Conservation (phyloP, 306 rosid genomes). For the Trifolium fragiferum region DNA sequence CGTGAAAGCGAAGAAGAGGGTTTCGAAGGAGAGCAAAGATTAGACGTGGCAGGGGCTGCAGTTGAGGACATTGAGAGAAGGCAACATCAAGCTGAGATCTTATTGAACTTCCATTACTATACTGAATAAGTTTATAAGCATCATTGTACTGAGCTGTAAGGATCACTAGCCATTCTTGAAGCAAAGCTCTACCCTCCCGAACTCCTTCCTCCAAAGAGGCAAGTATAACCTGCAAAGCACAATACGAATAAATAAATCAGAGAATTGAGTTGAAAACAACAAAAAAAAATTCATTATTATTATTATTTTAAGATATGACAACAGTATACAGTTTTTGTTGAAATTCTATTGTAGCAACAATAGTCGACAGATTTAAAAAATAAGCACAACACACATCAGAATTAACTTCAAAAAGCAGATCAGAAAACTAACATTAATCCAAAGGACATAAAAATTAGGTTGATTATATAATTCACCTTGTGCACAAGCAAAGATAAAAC, state of each 20-base stretch:
- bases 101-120: slow-evolving; percentile 65
- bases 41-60: slow-evolving; percentile 84
- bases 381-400: slow-evolving; percentile 9
- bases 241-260: slow-evolving; percentile 13
- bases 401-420: slow-evolving; percentile 15
- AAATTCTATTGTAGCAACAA: slow-evolving; percentile 23
- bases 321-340: background rate
- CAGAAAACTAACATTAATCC: slow-evolving; percentile 1
- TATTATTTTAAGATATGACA: background rate
- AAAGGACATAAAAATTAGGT: slow-evolving; percentile 31
- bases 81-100: slow-evolving; percentile 80
- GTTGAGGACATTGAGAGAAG: slow-evolving; percentile 90
- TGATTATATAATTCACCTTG: slow-evolving; percentile 63
- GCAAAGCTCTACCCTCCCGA: slow-evolving; percentile 92
- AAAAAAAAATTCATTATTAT: slow-evolving; percentile 25
- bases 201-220: slow-evolving; percentile 97
- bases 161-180: slow-evolving; percentile 98
- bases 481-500: slow-evolving; percentile 85
- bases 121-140: slow-evolving; percentile 71
- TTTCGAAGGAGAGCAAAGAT: slow-evolving; percentile 91
- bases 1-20: slow-evolving; percentile 91
- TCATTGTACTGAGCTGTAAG: slow-evolving; percentile 92
- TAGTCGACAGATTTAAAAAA: slow-evolving; percentile 25
- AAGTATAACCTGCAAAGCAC: slow-evolving; percentile 69
- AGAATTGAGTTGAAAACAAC: slow-evolving; percentile 29